Evolutionary conservation across 176 grass and related monocot species (phyloP), one percentile per base, ranked within the genome.

Genomic region (Paspalum notatum): DNA sequence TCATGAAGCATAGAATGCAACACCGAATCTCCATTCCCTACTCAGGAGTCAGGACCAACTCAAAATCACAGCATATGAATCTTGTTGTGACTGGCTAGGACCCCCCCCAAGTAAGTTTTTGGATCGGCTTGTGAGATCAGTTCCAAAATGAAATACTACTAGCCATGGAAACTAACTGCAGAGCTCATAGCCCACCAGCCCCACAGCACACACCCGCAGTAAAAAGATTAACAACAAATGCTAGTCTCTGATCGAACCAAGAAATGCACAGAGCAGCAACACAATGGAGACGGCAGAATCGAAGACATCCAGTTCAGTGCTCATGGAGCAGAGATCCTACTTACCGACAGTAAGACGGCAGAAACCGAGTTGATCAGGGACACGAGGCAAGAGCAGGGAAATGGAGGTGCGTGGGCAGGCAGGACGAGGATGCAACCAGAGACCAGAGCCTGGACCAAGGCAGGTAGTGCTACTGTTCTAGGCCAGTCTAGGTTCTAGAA

Each of bases 401-500:
- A 72, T 39, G 55, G 12, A 62, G 50, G 10, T 60, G 47, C 12
- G 11, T 12, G 62, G 6, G 46, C 60, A 65, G 12, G 76, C 21
- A 17, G 13, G 15, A 49, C 2, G 18, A 12, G 47, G 25, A 53
- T 20, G 69, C 25, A 3, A 7, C 47, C 14, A 40, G 71, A 14
- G 50, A 55, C 10, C 12, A 18, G 62, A 4, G 62, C 1, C 68
- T 18, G 68, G 46, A 12, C 48, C 38, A 55, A 43, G 46, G 76
- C 9, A 52, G 3, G 60, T 14, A 63, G 14, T 17, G 5, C 67
- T 48, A 27, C 44, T 49, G 45, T 44, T 11, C 22, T 59, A 12
- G 50, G 32, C 76, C 60, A 40, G 27, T 18, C 62, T 66, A 66
- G 62, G 39, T 79, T 67, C 77, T 55, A 54, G 77, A 79, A 67